phyloP scores from a whole-genome alignment of 164 flowering plant genomes.

The Nymphaea colorata region DNA sequence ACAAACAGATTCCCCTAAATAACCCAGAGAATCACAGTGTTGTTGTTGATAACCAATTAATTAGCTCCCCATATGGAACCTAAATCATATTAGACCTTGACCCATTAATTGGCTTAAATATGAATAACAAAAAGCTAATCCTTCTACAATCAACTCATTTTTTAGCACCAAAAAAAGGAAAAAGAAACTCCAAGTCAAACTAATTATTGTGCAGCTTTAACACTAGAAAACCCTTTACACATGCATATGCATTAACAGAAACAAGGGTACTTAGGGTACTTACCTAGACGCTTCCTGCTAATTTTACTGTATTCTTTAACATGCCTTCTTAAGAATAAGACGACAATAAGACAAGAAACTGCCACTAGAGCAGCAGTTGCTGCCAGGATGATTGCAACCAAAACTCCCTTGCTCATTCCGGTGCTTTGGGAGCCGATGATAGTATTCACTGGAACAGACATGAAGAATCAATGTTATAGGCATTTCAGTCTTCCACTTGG shows the following conservation, averaged over 20 bases:
- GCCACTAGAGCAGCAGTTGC: constrained; percentile 36
- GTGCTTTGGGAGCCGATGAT: constrained; percentile 12
- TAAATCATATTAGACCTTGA: too few species aligned
- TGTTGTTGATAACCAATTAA: too few species aligned
- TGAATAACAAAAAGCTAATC: too few species aligned
- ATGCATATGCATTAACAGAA: too few species aligned
- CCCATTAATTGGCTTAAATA: too few species aligned
- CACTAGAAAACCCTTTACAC: neutral
- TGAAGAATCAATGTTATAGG: neutral
- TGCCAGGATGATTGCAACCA: constrained; percentile 29
- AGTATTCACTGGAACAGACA: constrained; percentile 16
- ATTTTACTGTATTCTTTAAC: constrained; percentile 11
- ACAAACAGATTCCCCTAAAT: too few species aligned
- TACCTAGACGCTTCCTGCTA: constrained; percentile 38
- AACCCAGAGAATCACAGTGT: too few species aligned
- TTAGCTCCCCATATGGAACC: too few species aligned
- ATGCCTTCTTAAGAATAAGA: constrained; percentile 30
- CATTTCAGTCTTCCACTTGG: neutral
- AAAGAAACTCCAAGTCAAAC: too few species aligned
- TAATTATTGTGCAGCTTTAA: too few species aligned
- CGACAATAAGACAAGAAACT: constrained; percentile 36
- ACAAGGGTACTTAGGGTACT: constrained; percentile 28
- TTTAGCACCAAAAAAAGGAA: too few species aligned
- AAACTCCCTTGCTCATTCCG: constrained; percentile 48
- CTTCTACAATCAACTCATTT: too few species aligned